Evolutionary conservation across 169 alveolate genomes (phyloP).

Genomic region (Cryptosporidium meleagridis): DNA sequence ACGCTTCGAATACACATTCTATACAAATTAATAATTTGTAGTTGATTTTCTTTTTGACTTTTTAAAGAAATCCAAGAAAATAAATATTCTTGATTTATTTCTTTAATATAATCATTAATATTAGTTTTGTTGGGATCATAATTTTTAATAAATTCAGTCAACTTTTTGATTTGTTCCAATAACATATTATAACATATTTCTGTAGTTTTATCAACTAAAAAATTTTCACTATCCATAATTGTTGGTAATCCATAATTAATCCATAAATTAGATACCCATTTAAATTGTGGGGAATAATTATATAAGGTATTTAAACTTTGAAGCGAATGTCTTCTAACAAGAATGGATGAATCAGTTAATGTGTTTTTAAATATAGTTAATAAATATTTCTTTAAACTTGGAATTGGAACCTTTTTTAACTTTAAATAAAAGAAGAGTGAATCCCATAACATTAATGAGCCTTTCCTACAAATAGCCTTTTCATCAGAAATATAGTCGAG

Average conservation of each 20-base stretch:
- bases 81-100: conserved; percentile 24
- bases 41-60: conserved; percentile 59
- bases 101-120: conserved; percentile 4
- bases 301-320: conserved; percentile 48
- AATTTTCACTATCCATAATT: conserved; percentile 49
- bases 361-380: conserved; percentile 23
- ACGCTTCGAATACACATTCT: conserved; percentile 38
- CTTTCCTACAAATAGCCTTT: conserved; percentile 71
- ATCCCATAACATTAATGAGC: conserved; percentile 60
- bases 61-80: conserved; percentile 61
- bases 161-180: conserved; percentile 41
- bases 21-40: conserved; percentile 23
- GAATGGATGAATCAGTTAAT: conserved; percentile 51
- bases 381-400: not conserved
- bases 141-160: conserved; percentile 9
- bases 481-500: conserved; percentile 15
- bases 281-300: conserved; percentile 21
- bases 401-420: not conserved
- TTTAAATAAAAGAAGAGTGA: not conserved
- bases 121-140: not conserved
- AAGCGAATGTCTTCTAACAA: conserved; percentile 57
- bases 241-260: conserved; percentile 58
- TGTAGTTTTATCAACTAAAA: conserved; percentile 46
- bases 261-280: conserved; percentile 68
- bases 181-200: conserved; percentile 51